These are phyloP conservation scores for Pythium sukuiense DNA, from an alignment of 352 stramenopile species.

Conservation along the genomic window DNA sequence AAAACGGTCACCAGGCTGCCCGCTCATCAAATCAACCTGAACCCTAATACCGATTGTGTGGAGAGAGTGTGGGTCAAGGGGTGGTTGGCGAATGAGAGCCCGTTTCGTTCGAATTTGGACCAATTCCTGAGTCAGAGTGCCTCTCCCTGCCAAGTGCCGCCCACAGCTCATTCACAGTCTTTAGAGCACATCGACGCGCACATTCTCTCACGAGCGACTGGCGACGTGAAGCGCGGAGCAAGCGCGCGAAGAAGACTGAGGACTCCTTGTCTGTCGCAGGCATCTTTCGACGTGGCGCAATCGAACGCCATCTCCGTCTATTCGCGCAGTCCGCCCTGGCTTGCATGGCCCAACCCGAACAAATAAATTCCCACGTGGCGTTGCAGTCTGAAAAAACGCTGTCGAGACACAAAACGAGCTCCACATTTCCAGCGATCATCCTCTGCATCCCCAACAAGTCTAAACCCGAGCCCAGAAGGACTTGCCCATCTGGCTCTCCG, in stretches of 20 bases:
- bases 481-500: not conserved
- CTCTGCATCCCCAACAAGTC: not conserved
- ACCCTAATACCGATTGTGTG: not conserved
- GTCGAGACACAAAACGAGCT: not conserved
- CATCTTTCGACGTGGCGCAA: not conserved
- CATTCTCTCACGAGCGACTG: constrained; percentile 4
- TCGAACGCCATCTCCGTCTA: not conserved
- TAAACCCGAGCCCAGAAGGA: not conserved
- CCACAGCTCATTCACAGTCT: not conserved
- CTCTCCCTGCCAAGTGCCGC: not conserved
- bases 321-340: not conserved
- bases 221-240: not conserved
- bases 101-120: constrained; percentile 4
- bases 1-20: not conserved
- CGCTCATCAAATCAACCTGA: not conserved
- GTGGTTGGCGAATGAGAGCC: not conserved
- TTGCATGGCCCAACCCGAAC: not conserved
- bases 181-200: constrained; percentile 2
- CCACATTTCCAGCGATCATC: not conserved
- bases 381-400: not conserved
- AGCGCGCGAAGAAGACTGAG: not conserved
- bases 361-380: not conserved
- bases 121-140: constrained; percentile 3
- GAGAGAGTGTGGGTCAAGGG: not conserved
- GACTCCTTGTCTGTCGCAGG: not conserved